Evolutionary conservation across 177 flowering plant genomes (phyloP), one percentile per base, ranked within the genome.

Genomic region (Vitis hybrid): DNA sequence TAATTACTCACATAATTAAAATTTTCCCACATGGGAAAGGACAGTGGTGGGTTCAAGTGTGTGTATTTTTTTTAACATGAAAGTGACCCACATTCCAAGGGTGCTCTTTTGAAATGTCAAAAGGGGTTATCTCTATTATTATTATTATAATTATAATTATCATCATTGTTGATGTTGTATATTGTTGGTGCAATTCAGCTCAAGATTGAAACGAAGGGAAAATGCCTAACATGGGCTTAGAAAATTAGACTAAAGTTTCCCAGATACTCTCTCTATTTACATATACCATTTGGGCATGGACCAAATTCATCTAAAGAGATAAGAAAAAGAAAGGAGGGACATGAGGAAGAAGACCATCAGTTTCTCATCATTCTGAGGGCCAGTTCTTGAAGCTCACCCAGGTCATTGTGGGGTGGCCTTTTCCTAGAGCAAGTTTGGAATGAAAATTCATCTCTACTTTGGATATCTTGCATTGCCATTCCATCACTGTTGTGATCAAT

Each of bases 351-450:
- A 35, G 8, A 35, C 8, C 46, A 65, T 77, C 67, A 87, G 74
- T 85, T 85, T 71, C 87, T 89, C 93, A 90, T 93, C 97, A 91
- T 91, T 73, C 93, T 79, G 68, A 87, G 74, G 41, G 96, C 98
- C 71, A 93, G 71, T 62, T 83, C 91, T 80, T 91, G 97, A 76
- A 93, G 97, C 76, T 93, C 98, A 59, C 90, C 84, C 84, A 88
- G 79, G 35, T 93, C 91, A 74, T 61, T 70, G 15, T 69, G 75
- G 14, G 77, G 67, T 17, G 82, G 73, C 66, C 83, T 87, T 64
- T 77, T 90, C 88, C 78, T 87, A n/a, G 74, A 3, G 68, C 57
- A 75, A 46, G 80, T 21, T 69, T 74, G 85, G 58, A 66, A 66
- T 46, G 71, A 64, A 27, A 74, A 64, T 1, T 74, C 80, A 57